Base-by-base conservation (phyloP, 768 basidiomycete species). In the Mycena latifolia region DNA sequence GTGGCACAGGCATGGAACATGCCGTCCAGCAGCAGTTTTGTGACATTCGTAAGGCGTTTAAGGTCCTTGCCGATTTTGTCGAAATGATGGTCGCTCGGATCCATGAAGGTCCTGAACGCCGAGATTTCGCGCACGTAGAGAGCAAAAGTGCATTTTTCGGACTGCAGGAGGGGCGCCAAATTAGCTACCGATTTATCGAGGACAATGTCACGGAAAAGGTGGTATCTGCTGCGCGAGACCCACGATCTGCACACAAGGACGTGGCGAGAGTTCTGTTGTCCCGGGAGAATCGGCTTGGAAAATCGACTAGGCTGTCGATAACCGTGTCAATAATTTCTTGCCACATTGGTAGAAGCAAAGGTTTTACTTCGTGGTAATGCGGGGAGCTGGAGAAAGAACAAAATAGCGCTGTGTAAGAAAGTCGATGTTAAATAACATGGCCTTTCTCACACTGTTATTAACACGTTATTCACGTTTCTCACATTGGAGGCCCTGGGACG, bases 171-270 rank as follows among this genome's bases (percentile, higher is more conserved):
- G 3, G 25, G 17, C 27, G 1, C 46, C 18, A 63, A 51, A 9
- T 4, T 20, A 1, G 47, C 54, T 10, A 56, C 17, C 25, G 9
- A 22, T 22, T 8, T 31, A 25, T 50, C 10, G 35, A 63, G 54
- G 6, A 24, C 11, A 1, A 63, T 27, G 46, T 50, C 3, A 37
- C 27, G 6, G n/a, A 63, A 63, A 1, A 63, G 62, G 31, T 63
- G 62, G 46, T 56, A 31, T 41, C 48, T 37, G 27, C 11, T 56
- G 47, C 62, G 55, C 18, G 62, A 55, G 39, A 57, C 22, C 55
- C 62, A 43, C 20, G 55, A 55, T 57, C 27, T 56, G 62, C 62
- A 63, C 18, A 63, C 62, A 17, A 63, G 29, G 27, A 55, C 37
- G 35, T 5, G 20, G 46, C 33, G 27, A 63, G 62, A 20, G 55